Conservation (phyloP, 345 rosid genomes). For the Eucalyptus virginea region DNA sequence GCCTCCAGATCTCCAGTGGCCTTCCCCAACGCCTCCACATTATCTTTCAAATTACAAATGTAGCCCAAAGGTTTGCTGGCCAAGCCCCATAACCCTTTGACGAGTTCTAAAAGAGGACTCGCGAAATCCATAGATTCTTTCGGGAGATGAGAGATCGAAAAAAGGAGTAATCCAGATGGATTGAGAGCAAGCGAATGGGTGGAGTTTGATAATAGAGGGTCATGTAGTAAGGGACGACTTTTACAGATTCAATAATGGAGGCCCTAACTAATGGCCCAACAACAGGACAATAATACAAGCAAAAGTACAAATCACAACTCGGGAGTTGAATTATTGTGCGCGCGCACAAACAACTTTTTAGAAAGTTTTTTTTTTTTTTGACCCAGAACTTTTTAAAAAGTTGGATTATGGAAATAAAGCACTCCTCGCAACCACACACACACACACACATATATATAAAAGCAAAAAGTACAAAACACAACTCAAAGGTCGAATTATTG, state of each 20-base stretch:
- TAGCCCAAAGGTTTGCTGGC: background rate
- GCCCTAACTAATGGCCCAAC: background rate
- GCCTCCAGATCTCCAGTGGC: background rate
- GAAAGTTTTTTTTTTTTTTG: too few relatives aligned
- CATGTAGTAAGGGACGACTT: background rate
- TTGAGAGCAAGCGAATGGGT: background rate
- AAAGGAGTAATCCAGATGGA: background rate
- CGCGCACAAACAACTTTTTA: too few relatives aligned
- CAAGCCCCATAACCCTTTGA: background rate
- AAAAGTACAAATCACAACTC: background rate
- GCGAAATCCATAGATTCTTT: background rate
- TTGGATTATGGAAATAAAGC: too few relatives aligned
- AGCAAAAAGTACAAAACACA: too few relatives aligned
- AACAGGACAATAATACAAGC: background rate
- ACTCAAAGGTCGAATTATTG: too few relatives aligned
- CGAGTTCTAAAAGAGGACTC: accelerated
- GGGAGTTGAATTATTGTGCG: too few relatives aligned
- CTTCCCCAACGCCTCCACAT: background rate
- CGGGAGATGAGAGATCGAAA: background rate
- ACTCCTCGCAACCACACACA: too few relatives aligned
- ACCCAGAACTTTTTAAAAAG: too few relatives aligned
- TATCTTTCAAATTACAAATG: background rate
- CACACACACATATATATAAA: too few relatives aligned
- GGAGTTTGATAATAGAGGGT: background rate
- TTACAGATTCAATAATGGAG: background rate